Evolutionary conservation across 768 basidiomycete genomes (phyloP).

Genomic region (Phylloporus rhodoxanthus): DNA sequence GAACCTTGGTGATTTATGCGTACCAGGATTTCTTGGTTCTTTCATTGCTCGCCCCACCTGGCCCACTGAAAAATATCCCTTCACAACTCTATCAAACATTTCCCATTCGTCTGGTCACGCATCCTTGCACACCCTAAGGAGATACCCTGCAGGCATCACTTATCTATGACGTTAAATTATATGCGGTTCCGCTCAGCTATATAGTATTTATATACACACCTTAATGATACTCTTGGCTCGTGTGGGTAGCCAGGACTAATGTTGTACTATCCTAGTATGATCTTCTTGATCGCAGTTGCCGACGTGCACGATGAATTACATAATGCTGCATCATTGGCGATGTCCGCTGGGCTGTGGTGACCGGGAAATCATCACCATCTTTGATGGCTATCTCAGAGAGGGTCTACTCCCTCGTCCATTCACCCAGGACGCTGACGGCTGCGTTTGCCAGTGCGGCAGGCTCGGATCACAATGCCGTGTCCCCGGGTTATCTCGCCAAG

Average conservation of each 20-base stretch:
- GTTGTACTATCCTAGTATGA: neutral
- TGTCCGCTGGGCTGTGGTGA: neutral
- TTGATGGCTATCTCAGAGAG: slow-evolving; percentile 28
- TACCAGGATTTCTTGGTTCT: slow-evolving; percentile 57
- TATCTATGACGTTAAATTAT: slow-evolving; percentile 20
- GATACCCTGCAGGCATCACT: neutral
- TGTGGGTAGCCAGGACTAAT: neutral
- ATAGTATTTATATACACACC: slow-evolving; percentile 1
- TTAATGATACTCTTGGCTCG: slow-evolving; percentile 9
- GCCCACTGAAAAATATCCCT: slow-evolving; percentile 30
- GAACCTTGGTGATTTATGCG: neutral
- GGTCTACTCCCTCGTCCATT: slow-evolving; percentile 29
- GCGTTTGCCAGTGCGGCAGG: slow-evolving; percentile 35
- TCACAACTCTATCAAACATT: slow-evolving; percentile 42
- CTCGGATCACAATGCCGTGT: slow-evolving; percentile 11
- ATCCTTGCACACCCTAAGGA: slow-evolving; percentile 38
- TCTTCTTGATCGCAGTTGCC: no score
- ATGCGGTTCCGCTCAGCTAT: neutral
- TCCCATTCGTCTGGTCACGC: slow-evolving; percentile 59
- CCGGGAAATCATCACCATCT: neutral
- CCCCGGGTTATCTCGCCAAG: slow-evolving; percentile 34
- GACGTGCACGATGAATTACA: no score
- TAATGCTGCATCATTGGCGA: neutral
- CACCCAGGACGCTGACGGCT: slow-evolving; percentile 36
- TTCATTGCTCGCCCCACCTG: slow-evolving; percentile 37